phyloP scores from a whole-genome alignment of 345 rosid species.

The Jatropha curcas region DNA sequence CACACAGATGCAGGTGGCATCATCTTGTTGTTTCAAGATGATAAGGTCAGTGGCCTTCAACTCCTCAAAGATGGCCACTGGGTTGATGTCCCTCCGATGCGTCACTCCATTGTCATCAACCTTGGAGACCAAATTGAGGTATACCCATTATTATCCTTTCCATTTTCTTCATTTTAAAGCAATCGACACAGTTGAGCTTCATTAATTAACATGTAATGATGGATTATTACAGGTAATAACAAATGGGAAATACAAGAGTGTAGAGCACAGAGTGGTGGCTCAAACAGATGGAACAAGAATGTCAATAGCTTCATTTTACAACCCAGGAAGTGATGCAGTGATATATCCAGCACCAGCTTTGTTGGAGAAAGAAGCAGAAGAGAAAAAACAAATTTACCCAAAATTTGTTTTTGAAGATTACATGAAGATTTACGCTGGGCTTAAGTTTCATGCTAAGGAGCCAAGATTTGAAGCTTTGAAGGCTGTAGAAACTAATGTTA shows the following conservation, averaged over 20 bases:
- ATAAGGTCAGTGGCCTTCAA: constrained; percentile 89
- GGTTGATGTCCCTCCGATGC: constrained; percentile 94
- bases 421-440: constrained; percentile 72
- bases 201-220: background rate
- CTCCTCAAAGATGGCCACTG: constrained; percentile 84
- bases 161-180: too few relatives aligned
- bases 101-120: constrained; percentile 87
- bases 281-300: constrained; percentile 71
- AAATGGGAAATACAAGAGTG: constrained; percentile 90
- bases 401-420: constrained; percentile 86
- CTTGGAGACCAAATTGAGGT: constrained; percentile 98
- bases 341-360: constrained; percentile 76
- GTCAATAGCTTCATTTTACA: constrained; percentile 94
- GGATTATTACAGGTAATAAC: constrained; percentile 56
- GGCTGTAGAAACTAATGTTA: constrained; percentile 33
- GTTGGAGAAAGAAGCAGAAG: constrained; percentile 49
- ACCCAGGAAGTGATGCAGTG: constrained; percentile 85
- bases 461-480: constrained; percentile 96
- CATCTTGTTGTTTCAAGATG: constrained; percentile 86
- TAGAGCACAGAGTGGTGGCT: constrained; percentile 79
- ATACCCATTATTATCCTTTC: background rate
- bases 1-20: constrained; percentile 99
- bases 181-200: too few relatives aligned
- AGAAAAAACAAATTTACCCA: constrained; percentile 51
- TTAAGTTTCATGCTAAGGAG: constrained; percentile 89